These are phyloP conservation scores for Ceratocystis albifundus DNA, from an alignment of 2,329 filamentous ascomycete species.

Conservation along the genomic window DNA sequence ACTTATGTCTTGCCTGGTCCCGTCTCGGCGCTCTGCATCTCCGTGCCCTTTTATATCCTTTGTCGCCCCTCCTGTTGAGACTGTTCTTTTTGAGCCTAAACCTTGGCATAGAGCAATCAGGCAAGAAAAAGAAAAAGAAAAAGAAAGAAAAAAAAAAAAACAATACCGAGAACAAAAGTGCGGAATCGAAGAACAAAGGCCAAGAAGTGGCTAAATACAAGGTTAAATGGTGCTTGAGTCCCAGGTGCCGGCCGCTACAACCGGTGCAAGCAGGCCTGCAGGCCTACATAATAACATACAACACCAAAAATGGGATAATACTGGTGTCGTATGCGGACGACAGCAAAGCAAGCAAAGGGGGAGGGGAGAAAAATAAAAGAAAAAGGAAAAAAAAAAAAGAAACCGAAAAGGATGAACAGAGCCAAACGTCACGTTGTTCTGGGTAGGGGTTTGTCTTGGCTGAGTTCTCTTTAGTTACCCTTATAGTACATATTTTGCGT, in stretches of 20 bases:
- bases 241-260: too few species aligned
- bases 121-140: background rate
- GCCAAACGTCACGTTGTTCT: background rate
- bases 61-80: too few species aligned
- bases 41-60: too few species aligned
- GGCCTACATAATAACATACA: too few species aligned
- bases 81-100: background rate
- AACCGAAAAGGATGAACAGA: background rate
- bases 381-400: background rate
- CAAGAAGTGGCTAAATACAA: background rate
- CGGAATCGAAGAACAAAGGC: background rate
- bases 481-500: slow-evolving; percentile 5
- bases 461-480: background rate
- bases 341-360: background rate
- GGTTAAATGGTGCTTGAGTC: too few species aligned
- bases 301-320: too few species aligned
- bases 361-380: background rate
- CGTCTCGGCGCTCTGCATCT: too few species aligned
- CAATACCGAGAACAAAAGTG: background rate
- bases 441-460: background rate
- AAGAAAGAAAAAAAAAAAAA: too few species aligned
- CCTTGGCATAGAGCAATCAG: background rate
- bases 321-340: background rate
- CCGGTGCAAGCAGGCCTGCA: too few species aligned
- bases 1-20: too few species aligned